Evolutionary conservation across 2,329 filamentous ascomycete genomes (phyloP), one percentile per base, ranked within the genome.

Genomic region (Diplodia scrobiculata): DNA sequence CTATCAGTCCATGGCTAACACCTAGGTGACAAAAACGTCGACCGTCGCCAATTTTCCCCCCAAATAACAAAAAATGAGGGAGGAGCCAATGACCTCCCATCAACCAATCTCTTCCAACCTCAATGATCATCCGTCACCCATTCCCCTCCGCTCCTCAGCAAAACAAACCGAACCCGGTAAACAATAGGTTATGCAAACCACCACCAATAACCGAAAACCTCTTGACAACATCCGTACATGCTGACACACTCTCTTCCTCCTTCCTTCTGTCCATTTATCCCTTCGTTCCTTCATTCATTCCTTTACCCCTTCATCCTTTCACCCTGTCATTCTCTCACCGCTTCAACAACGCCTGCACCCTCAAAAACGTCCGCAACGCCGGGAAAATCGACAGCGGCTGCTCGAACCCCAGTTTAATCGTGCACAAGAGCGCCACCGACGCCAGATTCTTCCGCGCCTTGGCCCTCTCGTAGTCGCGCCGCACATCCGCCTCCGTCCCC

Each of bases 341-440:
- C 58, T 25, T 47, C 65, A 66, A n/a, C 36, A 62, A 10, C 19
- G 36, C 36, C 65, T 66, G 65, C 34, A 66, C 55, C 27, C 58
- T 19, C 54, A 63, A 54, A 41, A 66, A 55, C 47, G 47, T 66
- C 48, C 55, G 19, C 50, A 54, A 25, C 11, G 65, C 55, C 65
- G 48, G 50, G 13, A 66, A 19, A 9, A 62, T 27, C 48, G 55
- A 21, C 36, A 29, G 34, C 10, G 47, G 36, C 17, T 29, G 21
- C 47, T 66, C 65, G 19, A 66, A 66, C 32, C 14, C 54, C 25
- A 66, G 55, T 17, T 41, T 53, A 14, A 66, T 58, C 14, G 32
- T 47, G 55, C 65, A 63, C 36, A 62, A 19, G 2, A 53, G 21
- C 11, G 55, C 34, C 29, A 51, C 38, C 36, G 54, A 55, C 32